Percentiles rank a stretch among this genome's conserved stretches.
phyloP scores from a whole-genome alignment of 164 flowering plant genomes.

The Stephania japonica region DNA sequence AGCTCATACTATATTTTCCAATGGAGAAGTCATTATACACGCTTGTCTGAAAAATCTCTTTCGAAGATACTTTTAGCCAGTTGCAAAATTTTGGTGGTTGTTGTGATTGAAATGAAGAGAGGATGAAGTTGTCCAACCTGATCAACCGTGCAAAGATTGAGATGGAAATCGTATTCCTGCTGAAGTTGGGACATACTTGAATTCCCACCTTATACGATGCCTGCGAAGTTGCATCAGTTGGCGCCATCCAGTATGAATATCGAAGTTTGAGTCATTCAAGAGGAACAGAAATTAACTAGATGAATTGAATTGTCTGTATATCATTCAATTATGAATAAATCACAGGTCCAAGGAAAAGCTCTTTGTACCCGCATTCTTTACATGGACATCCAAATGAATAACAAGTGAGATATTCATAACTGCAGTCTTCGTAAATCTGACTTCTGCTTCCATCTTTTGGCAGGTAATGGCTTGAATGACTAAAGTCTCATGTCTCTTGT shows the following conservation, averaged over 20 bases:
- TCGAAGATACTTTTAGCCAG: not conserved
- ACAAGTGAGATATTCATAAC: not conserved
- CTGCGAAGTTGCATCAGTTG: not conserved
- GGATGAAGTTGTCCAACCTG: not conserved
- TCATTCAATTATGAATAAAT: not conserved
- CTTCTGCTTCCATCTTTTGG: constrained; percentile 1
- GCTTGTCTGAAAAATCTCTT: not conserved
- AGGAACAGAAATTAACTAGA: not conserved
- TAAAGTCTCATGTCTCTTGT: too few species aligned
- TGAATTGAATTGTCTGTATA: constrained; percentile 1
- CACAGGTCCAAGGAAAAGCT: not conserved
- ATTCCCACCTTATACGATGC: not conserved
- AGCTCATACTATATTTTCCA: not conserved
- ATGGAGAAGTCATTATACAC: not conserved
- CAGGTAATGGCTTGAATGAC: not conserved
- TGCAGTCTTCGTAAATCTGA: not conserved
- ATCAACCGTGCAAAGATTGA: not conserved
- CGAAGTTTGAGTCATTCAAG: not conserved
- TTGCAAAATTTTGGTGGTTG: not conserved
- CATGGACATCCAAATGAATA: not conserved
- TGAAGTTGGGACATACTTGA: not conserved
- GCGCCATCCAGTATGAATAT: not conserved
- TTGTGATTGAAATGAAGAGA: not conserved
- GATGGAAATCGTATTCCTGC: not conserved
- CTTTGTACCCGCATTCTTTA: not conserved